A percentile compares a stretch with the other conserved stretches of the same genome.
phyloP scores from a whole-genome alignment of 2,329 filamentous ascomycete species.

The Orbilia ellipsospora region DNA sequence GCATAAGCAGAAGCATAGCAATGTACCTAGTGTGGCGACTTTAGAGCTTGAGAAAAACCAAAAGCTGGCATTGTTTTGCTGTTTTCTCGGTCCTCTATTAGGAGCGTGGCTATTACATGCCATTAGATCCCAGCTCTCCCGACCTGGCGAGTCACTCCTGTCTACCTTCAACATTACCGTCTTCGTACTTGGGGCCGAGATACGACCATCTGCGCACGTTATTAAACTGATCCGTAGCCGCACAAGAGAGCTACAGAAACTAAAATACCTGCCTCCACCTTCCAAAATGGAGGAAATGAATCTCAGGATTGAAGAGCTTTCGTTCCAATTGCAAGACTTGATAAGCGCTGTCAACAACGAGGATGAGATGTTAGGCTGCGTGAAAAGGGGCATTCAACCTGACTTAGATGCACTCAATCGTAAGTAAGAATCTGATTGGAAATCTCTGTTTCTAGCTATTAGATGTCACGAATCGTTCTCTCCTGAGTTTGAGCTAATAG shows the following conservation, averaged over 20 bases:
- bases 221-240: conserved; percentile 81
- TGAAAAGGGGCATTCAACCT: conserved; percentile 74
- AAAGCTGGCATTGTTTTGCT: conserved; percentile 77
- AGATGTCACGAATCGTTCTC: no score
- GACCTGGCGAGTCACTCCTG: conserved; percentile 85
- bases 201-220: conserved; percentile 83
- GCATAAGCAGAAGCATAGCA: conserved; percentile 25
- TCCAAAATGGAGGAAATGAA: conserved; percentile 61
- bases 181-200: conserved; percentile 86
- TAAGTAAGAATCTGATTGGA: conserved; percentile 24
- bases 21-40: conserved; percentile 62
- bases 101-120: conserved; percentile 86
- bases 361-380: conserved; percentile 70
- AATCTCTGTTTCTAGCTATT: no score
- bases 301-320: conserved; percentile 69
- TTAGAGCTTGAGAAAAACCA: conserved; percentile 79
- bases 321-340: conserved; percentile 71
- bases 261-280: conserved; percentile 71
- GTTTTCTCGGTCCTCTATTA: conserved; percentile 80
- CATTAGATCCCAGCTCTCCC: conserved; percentile 81
- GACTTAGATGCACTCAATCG: conserved; percentile 89
- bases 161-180: conserved; percentile 94
- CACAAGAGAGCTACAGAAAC: conserved; percentile 82
- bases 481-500: neutral
- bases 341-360: conserved; percentile 61